Conservation (phyloP, 2,329 filamentous ascomycete species). For the Gliomastix tumulicola region DNA sequence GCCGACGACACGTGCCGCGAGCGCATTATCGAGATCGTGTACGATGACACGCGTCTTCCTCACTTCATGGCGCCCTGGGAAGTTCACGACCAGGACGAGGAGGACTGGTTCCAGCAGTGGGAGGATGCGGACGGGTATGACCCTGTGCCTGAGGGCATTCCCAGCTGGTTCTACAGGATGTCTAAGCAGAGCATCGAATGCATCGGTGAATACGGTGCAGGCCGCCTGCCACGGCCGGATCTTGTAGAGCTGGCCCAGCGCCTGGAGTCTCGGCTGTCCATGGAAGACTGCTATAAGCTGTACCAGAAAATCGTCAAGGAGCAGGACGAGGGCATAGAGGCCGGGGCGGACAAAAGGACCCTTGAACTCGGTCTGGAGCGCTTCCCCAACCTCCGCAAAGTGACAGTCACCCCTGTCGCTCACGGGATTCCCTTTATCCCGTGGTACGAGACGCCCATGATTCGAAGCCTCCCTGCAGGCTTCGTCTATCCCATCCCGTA, state of each 20-base stretch:
- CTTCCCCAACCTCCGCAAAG: slow-evolving; percentile 20
- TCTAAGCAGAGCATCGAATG: background rate
- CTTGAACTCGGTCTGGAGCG: slow-evolving; percentile 16
- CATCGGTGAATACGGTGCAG: background rate
- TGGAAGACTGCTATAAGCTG: background rate
- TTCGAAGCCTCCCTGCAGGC: slow-evolving; percentile 24
- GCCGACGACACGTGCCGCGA: slow-evolving; percentile 6
- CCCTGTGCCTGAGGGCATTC: too few species aligned
- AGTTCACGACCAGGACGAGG: background rate
- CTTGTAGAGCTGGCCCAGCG: background rate
- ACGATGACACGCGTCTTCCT: slow-evolving; percentile 13
- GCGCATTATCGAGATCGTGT: slow-evolving; percentile 8
- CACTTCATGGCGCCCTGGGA: background rate
- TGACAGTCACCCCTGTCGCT: slow-evolving; percentile 24
- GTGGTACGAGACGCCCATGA: slow-evolving; percentile 28
- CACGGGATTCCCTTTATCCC: slow-evolving; percentile 23
- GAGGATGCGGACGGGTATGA: too few species aligned
- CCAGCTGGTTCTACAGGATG: too few species aligned
- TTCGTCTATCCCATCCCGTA: slow-evolving; percentile 27
- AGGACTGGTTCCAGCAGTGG: background rate
- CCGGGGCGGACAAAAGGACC: slow-evolving; percentile 15
- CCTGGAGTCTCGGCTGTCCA: background rate
- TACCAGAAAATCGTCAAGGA: background rate
- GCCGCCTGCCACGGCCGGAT: background rate
- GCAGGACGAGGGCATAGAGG: slow-evolving; percentile 8